Conservation (phyloP, 2,329 filamentous ascomycete genomes). For the Xylariaceae sp. region DNA sequence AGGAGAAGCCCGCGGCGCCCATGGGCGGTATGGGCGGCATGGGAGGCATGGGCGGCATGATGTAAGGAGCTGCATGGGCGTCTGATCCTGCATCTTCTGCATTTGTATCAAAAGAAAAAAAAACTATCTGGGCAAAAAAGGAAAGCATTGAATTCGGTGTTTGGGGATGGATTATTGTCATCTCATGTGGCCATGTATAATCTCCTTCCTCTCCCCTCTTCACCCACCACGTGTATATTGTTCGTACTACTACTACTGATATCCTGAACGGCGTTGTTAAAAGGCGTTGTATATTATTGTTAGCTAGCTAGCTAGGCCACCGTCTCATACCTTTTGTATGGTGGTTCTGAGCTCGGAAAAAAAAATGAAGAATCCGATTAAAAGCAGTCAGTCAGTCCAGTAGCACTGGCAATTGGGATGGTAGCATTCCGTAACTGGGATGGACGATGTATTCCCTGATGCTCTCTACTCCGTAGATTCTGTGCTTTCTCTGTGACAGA, state of each 20-base stretch:
- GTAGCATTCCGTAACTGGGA: not conserved
- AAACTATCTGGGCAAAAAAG: constrained; percentile 31
- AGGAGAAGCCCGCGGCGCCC: constrained; percentile 74
- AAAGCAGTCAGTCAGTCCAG: not conserved
- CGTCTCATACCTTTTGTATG: constrained; percentile 3
- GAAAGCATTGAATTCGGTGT: constrained; percentile 46
- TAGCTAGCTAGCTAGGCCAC: constrained; percentile 9
- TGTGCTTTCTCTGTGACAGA: not conserved
- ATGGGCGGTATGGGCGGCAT: constrained; percentile 54
- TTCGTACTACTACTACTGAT: constrained; percentile 28
- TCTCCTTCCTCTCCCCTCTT: constrained; percentile 30
- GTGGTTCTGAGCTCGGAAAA: constrained; percentile 3
- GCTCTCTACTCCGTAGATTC: not conserved
- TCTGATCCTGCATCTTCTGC: constrained; percentile 16
- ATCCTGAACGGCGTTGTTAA: constrained; percentile 32
- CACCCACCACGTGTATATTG: constrained; percentile 23
- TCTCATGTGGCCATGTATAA: constrained; percentile 38
- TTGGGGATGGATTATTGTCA: constrained; percentile 30
- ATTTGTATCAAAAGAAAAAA: constrained; percentile 32
- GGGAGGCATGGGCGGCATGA: constrained; percentile 48
- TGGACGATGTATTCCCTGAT: not conserved
- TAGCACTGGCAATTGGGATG: too few species aligned
- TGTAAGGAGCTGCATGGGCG: constrained; percentile 17
- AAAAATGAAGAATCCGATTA: constrained; percentile 4
- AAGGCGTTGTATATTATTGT: constrained; percentile 30